Conservation (phyloP, 805 yeast species). For the Wickerhamomyces sydowiorum region DNA sequence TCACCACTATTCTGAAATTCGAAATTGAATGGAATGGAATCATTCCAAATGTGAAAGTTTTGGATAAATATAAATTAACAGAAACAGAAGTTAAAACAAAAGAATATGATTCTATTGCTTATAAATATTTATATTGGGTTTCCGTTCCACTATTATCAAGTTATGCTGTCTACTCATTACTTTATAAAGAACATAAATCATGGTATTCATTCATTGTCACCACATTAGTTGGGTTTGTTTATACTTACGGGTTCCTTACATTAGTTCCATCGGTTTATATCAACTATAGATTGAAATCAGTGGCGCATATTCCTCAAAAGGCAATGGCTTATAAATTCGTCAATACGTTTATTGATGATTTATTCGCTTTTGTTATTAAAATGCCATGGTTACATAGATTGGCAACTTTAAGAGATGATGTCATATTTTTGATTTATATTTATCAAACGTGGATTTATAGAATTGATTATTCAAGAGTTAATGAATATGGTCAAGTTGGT, state of each 20-base stretch:
- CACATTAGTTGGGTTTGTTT: slow-evolving; percentile 34
- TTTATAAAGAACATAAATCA: slow-evolving; percentile 33
- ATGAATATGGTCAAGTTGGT: slow-evolving; percentile 34
- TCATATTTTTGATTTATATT: slow-evolving; percentile 33
- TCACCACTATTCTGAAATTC: slow-evolving; percentile 30
- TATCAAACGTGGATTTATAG: slow-evolving; percentile 36
- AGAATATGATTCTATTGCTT: slow-evolving; percentile 35
- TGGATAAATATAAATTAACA: slow-evolving; percentile 28
- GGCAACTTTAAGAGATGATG: slow-evolving; percentile 36
- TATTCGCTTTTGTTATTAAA: slow-evolving; percentile 36
- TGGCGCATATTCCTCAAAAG: slow-evolving; percentile 35
- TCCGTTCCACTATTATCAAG: slow-evolving; percentile 31
- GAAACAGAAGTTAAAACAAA: slow-evolving; percentile 33
- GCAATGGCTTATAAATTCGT: slow-evolving; percentile 37
- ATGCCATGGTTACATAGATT: slow-evolving; percentile 37
- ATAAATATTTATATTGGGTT: slow-evolving; percentile 29
- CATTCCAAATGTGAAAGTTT: slow-evolving; percentile 19
- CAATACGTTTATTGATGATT: slow-evolving; percentile 34
- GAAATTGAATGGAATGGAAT: slow-evolving; percentile 17
- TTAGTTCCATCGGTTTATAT: slow-evolving; percentile 35
- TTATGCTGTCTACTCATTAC: slow-evolving; percentile 30
- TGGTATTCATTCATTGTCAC: slow-evolving; percentile 37
- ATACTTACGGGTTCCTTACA: slow-evolving; percentile 35
- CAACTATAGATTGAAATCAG: slow-evolving; percentile 36
- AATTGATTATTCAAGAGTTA: slow-evolving; percentile 32